Evolutionary conservation across 192 early-diverging fungal species (phyloP).

Genomic region (Coemansia javaensis): DNA sequence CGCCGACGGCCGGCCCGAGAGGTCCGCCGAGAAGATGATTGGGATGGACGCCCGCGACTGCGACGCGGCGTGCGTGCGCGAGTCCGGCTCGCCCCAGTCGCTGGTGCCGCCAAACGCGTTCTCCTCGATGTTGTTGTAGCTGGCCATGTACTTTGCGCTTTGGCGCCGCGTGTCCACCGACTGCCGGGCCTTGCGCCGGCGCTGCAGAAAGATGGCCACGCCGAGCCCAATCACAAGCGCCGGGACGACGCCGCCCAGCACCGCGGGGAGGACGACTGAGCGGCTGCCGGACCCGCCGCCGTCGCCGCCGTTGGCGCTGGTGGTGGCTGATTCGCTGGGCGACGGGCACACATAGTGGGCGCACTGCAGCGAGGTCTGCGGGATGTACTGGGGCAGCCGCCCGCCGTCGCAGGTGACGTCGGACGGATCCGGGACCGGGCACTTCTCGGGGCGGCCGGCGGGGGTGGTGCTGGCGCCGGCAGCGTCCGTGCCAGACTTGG

Average conservation of each 20-base stretch:
- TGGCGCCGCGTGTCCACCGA: slow-evolving; percentile 18
- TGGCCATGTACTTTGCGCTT: slow-evolving; percentile 35
- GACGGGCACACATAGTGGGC: slow-evolving; percentile 31
- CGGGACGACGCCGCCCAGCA: slow-evolving; percentile 28
- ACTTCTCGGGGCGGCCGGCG: slow-evolving; percentile 7
- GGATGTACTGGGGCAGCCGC: slow-evolving; percentile 17
- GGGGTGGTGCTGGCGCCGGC: slow-evolving; percentile 6
- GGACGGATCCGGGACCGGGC: slow-evolving; percentile 8
- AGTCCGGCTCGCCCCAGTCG: slow-evolving; percentile 35
- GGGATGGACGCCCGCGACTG: slow-evolving; percentile 35
- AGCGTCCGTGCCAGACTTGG: neutral
- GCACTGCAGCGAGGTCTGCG: slow-evolving; percentile 25
- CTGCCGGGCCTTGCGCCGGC: slow-evolving; percentile 13
- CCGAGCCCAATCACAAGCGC: slow-evolving; percentile 12
- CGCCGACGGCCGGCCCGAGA: slow-evolving; percentile 10
- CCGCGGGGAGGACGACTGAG: slow-evolving; percentile 27
- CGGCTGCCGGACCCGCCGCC: slow-evolving; percentile 1
- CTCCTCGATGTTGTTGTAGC: slow-evolving; percentile 37
- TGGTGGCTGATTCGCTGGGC: neutral
- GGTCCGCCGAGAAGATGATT: slow-evolving; percentile 29
- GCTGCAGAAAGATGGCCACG: slow-evolving; percentile 19
- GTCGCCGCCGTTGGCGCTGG: neutral
- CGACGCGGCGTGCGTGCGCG: neutral
- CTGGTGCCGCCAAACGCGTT: slow-evolving; percentile 18
- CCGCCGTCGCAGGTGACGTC: slow-evolving; percentile 25